Conservation (phyloP, 139 green algal genomes). For the Chlorella ohadii region DNA sequence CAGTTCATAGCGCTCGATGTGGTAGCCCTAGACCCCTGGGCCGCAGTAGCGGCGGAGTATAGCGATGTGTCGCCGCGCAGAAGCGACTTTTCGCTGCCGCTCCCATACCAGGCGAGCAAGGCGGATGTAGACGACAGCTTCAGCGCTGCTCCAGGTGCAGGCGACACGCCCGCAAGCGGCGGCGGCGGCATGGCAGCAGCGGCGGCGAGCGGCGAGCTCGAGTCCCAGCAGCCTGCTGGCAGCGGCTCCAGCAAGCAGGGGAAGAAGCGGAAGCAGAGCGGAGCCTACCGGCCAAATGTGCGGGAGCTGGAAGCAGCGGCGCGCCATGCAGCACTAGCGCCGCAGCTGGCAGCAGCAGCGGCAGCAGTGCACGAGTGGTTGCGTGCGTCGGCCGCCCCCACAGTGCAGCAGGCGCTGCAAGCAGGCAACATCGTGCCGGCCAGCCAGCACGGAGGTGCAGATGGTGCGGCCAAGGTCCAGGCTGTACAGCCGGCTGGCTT, state of each 20-base stretch:
- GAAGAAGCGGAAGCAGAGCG: conserved; percentile 8
- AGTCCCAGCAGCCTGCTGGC: neutral
- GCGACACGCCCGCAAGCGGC: neutral
- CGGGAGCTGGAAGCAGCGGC: conserved; percentile 20
- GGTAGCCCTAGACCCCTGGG: neutral
- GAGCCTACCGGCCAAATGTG: conserved; percentile 20
- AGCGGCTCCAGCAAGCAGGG: neutral
- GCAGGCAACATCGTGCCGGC: neutral
- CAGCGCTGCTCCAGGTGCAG: neutral
- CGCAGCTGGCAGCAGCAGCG: neutral
- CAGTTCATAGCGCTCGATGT: neutral
- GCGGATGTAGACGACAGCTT: neutral
- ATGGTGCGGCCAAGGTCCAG: neutral
- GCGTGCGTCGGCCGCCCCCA: neutral
- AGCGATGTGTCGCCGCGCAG: neutral
- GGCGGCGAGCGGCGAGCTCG: no score
- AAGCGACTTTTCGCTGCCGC: conserved; percentile 4
- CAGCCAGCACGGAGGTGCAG: neutral
- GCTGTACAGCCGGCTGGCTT: neutral
- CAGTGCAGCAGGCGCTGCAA: neutral
- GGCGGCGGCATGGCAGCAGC: neutral
- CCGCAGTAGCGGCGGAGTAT: neutral
- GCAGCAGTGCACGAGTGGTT: conserved; percentile 1
- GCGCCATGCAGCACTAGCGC: neutral
- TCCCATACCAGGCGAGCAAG: conserved; percentile 2